Conservation (phyloP, 805 yeast genomes). For the Metschnikowia shivogae region DNA sequence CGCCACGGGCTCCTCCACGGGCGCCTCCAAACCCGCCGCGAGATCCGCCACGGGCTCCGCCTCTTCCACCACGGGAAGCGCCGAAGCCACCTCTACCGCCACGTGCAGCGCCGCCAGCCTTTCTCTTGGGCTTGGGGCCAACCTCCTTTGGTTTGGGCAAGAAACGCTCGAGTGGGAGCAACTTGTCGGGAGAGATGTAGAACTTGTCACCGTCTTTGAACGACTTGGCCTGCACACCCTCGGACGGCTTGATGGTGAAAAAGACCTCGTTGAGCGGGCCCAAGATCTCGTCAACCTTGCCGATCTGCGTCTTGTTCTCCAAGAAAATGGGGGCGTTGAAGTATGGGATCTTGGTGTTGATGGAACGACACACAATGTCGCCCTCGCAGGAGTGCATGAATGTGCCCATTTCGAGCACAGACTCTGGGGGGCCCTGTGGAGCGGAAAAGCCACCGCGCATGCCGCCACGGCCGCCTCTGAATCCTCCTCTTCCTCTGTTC, state of each 20-base stretch:
- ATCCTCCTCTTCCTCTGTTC: slow-evolving; percentile 63
- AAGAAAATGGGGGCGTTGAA: slow-evolving; percentile 97
- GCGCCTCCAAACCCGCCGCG: slow-evolving; percentile 19
- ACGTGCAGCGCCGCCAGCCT: slow-evolving; percentile 48
- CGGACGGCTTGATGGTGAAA: slow-evolving; percentile 93
- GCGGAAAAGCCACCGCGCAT: slow-evolving; percentile 72
- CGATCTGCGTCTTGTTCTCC: slow-evolving; percentile 93
- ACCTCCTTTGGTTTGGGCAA: slow-evolving; percentile 90
- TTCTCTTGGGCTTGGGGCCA: slow-evolving; percentile 77
- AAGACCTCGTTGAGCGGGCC: slow-evolving; percentile 98
- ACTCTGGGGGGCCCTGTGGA: slow-evolving; percentile 92
- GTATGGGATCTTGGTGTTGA: slow-evolving; percentile 91
- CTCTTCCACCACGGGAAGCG: slow-evolving; percentile 33
- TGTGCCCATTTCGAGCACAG: slow-evolving; percentile 90
- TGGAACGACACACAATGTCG: slow-evolving; percentile 93
- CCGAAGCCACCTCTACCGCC: slow-evolving; percentile 34
- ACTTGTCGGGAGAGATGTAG: slow-evolving; percentile 90
- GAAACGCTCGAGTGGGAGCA: slow-evolving; percentile 93
- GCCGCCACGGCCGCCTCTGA: slow-evolving; percentile 63
- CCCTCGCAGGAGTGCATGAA: slow-evolving; percentile 93
- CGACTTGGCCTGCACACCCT: slow-evolving; percentile 91
- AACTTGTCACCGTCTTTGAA: slow-evolving; percentile 96
- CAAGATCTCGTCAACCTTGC: slow-evolving; percentile 96
- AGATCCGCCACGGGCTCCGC: slow-evolving; percentile 19
- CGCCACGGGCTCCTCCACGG: slow-evolving; percentile 39